Conservation (phyloP, 1,139 yeast species). For the Zygoascus meyerae region DNA sequence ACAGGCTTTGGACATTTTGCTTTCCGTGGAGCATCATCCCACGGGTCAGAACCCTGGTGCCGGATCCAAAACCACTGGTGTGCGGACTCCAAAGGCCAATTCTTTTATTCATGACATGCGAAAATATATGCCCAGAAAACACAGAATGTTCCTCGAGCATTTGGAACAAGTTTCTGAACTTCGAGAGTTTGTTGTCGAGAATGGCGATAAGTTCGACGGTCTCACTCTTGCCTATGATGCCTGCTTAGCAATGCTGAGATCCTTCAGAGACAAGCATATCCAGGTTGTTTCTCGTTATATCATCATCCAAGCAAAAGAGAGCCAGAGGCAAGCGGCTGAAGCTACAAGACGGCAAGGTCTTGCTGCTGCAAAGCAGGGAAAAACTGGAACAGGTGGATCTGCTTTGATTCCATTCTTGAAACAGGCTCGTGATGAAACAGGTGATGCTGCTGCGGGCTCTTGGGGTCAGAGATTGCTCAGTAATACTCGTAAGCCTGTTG, state of each 20-base stretch:
- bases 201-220: conserved; percentile 44
- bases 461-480: conserved; percentile 80
- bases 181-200: conserved; percentile 54
- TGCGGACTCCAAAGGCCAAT: conserved; percentile 34
- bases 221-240: conserved; percentile 77
- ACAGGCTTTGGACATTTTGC: conserved; percentile 74
- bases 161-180: conserved; percentile 53
- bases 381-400: conserved; percentile 92
- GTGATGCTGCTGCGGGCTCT: conserved; percentile 81
- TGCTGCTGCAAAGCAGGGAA: conserved; percentile 39
- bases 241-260: conserved; percentile 80
- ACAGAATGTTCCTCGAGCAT: conserved; percentile 62
- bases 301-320: conserved; percentile 59
- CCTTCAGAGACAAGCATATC: conserved; percentile 87
- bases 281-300: conserved; percentile 86
- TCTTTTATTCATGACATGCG: conserved; percentile 82
- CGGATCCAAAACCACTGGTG: conserved; percentile 15
- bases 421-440: conserved; percentile 94
- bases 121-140: conserved; percentile 81
- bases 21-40: conserved; percentile 71
- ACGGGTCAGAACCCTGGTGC: conserved; percentile 46
- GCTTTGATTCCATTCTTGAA: conserved; percentile 84
- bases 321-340: conserved; percentile 7
- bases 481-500: conserved; percentile 31
- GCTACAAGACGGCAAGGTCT: conserved; percentile 32